Evolutionary conservation across 208 protist genomes (phyloP).

Genomic region (Tetramitus jugosus): DNA sequence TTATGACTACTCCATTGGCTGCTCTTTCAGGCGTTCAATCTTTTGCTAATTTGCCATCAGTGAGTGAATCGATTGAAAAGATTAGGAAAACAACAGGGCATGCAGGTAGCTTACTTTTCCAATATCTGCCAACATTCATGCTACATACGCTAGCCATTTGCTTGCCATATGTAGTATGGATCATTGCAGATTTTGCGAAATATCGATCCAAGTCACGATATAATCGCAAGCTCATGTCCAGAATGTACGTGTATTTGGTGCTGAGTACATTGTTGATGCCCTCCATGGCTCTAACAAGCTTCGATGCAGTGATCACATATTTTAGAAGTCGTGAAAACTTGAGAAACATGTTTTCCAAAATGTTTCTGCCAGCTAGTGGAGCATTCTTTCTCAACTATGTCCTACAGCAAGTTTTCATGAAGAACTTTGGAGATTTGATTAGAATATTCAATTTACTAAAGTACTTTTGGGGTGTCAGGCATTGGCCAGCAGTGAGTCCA

Average conservation of each 20-base stretch:
- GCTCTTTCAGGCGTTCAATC: neutral
- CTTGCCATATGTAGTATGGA: neutral
- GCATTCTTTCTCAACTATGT: conserved; percentile 11
- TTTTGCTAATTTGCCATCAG: neutral
- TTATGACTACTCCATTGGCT: neutral
- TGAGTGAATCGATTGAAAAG: neutral
- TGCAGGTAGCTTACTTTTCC: neutral
- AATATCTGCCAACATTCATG: conserved; percentile 3
- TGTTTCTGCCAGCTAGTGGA: conserved; percentile 8
- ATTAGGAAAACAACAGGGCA: neutral
- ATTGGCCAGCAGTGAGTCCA: neutral
- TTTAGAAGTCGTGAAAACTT: neutral
- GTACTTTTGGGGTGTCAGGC: neutral
- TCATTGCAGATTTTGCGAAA: neutral
- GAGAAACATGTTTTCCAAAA: neutral
- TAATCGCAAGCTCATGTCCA: neutral
- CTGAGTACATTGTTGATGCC: neutral
- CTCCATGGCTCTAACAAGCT: neutral
- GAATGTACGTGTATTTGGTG: neutral
- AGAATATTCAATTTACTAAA: neutral
- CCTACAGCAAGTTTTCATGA: neutral
- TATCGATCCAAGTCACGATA: conserved; percentile 1
- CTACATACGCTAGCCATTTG: neutral
- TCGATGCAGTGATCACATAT: neutral
- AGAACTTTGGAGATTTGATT: conserved; percentile 2